Conservation (phyloP, 371 early-diverging fungal species). For the Furculomyces boomerangus region DNA sequence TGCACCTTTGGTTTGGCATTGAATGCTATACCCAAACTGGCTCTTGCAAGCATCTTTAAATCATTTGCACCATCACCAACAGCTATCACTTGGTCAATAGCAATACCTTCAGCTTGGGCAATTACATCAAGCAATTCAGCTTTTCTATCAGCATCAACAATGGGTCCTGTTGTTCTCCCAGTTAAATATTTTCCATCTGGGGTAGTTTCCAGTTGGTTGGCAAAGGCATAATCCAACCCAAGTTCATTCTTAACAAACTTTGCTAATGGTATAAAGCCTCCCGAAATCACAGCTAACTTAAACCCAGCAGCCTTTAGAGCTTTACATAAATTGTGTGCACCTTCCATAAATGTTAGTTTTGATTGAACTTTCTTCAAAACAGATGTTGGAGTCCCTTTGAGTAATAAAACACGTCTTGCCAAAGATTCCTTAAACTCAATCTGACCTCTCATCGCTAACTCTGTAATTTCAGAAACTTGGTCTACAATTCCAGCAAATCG, state of each 20-base stretch:
- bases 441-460: slow-evolving; percentile 90
- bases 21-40: slow-evolving; percentile 96
- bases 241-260: slow-evolving; percentile 71
- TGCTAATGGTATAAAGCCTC: slow-evolving; percentile 89
- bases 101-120: slow-evolving; percentile 77
- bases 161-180: slow-evolving; percentile 67
- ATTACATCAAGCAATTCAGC: slow-evolving; percentile 86
- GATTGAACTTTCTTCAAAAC: slow-evolving; percentile 61
- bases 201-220: slow-evolving; percentile 78
- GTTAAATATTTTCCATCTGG: slow-evolving; percentile 63
- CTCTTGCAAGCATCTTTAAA: slow-evolving; percentile 88
- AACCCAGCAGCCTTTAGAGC: slow-evolving; percentile 80
- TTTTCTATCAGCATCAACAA: slow-evolving; percentile 83
- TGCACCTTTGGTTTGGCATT: slow-evolving; percentile 96
- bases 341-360: slow-evolving; percentile 69
- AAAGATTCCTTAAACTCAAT: slow-evolving; percentile 89
- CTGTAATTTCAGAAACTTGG: slow-evolving; percentile 84
- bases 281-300: slow-evolving; percentile 87
- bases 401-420: slow-evolving; percentile 62
- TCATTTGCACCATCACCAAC: slow-evolving; percentile 99
- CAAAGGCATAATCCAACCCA: slow-evolving; percentile 90
- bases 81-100: slow-evolving; percentile 78
- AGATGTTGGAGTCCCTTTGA: slow-evolving; percentile 66
- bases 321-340: slow-evolving; percentile 71
- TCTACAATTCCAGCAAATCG: slow-evolving; percentile 74